Conservation (phyloP, 768 basidiomycete genomes). For the Dioszegia hungarica region DNA sequence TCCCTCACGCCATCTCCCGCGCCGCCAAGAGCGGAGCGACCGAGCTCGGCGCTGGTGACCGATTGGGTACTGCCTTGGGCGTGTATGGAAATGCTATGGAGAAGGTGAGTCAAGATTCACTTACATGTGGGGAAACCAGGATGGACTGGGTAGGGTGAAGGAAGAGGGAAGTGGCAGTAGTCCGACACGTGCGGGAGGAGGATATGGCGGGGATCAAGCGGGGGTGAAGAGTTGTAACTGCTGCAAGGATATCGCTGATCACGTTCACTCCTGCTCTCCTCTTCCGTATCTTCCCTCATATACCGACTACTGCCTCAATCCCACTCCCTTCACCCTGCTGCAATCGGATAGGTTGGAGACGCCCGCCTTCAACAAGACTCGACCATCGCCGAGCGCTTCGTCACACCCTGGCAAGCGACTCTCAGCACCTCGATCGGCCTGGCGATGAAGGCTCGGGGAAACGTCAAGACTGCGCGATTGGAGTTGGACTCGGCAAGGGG, state of each 20-base stretch:
- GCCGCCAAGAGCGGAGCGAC: slow-evolving; percentile 63
- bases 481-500: slow-evolving; percentile 74
- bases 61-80: slow-evolving; percentile 71
- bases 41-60: slow-evolving; percentile 56
- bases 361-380: slow-evolving; percentile 78
- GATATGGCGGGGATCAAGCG: too few relatives aligned
- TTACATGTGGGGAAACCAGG: too few relatives aligned
- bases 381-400: slow-evolving; percentile 55
- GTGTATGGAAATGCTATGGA: slow-evolving; percentile 79
- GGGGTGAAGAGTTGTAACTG: too few relatives aligned
- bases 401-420: slow-evolving; percentile 61
- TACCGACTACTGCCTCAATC: too few relatives aligned
- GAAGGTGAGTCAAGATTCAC: slow-evolving; percentile 51
- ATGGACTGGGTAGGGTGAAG: neutral
- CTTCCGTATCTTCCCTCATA: too few relatives aligned
- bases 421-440: slow-evolving; percentile 75
- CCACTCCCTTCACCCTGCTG: neutral
- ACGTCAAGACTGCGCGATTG: slow-evolving; percentile 57
- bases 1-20: slow-evolving; percentile 87
- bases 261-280: neutral
- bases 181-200: too few relatives aligned
- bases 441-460: slow-evolving; percentile 73
- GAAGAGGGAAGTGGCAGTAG: too few relatives aligned
- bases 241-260: too few relatives aligned
- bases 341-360: slow-evolving; percentile 54